A percentile compares a stretch with the other conserved stretches of the same genome.
Evolutionary conservation across 495 filamentous ascomycete genomes (phyloP).

Genomic region (Aspergillus homomorphus): DNA sequence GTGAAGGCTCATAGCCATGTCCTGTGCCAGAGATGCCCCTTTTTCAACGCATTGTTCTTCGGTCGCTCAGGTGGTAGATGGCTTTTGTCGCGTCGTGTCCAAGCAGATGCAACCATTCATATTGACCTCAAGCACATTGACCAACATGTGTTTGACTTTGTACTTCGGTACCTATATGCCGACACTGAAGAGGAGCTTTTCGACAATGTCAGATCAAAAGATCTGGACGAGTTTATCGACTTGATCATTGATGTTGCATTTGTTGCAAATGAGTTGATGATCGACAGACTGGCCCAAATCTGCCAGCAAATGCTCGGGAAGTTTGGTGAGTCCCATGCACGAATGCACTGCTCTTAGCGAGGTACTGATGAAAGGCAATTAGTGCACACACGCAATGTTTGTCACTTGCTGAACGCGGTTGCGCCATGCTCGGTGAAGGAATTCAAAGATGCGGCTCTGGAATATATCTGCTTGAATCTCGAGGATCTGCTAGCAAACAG

Average conservation of each 20-base stretch:
- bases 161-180: constrained; percentile 78
- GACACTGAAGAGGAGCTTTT: constrained; percentile 81
- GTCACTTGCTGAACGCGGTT: constrained; percentile 76
- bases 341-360: constrained; percentile 7
- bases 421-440: constrained; percentile 75
- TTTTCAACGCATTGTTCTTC: constrained; percentile 85
- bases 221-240: constrained; percentile 80
- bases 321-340: constrained; percentile 54
- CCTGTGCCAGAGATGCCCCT: constrained; percentile 81
- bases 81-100: constrained; percentile 65
- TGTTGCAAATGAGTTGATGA: constrained; percentile 90
- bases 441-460: constrained; percentile 84
- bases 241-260: constrained; percentile 88
- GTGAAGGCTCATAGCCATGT: constrained; percentile 71
- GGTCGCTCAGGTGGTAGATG: constrained; percentile 81
- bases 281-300: constrained; percentile 82
- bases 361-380: constrained; percentile 17
- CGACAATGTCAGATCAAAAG: constrained; percentile 64
- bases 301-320: constrained; percentile 86
- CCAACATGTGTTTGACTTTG: constrained; percentile 67
- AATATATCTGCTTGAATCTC: constrained; percentile 88
- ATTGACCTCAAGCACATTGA: constrained; percentile 84
- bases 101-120: constrained; percentile 52
- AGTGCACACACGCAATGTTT: constrained; percentile 85
- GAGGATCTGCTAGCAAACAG: constrained; percentile 88